These are phyloP conservation scores for Dryas octopetala DNA, from an alignment of 306 rosid species.

Conservation along the genomic window DNA sequence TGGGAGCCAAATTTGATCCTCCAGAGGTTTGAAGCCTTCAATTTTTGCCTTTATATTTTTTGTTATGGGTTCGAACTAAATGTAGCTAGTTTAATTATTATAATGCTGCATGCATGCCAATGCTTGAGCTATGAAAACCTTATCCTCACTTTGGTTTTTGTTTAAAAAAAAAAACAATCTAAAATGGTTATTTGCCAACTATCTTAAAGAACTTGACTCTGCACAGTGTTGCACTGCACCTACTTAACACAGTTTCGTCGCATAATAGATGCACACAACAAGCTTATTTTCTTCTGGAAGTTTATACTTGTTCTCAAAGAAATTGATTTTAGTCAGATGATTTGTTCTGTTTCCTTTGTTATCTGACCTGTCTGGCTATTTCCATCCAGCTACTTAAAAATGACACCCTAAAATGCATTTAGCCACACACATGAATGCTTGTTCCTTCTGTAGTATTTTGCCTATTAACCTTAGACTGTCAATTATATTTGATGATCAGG, in stretches of 20 bases:
- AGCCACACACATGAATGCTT: background rate
- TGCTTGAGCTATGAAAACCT: conserved; percentile 10
- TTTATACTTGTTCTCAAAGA: too few relatives aligned
- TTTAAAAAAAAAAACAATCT: too few relatives aligned
- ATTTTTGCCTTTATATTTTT: conserved; percentile 1
- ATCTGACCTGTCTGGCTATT: background rate
- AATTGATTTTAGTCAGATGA: too few relatives aligned
- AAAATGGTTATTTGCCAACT: background rate
- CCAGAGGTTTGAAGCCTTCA: conserved; percentile 66
- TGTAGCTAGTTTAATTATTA: background rate
- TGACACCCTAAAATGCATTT: background rate
- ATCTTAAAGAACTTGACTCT: background rate
- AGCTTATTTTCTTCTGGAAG: too few relatives aligned
- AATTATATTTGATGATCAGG: conserved; percentile 47
- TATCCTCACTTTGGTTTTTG: background rate
- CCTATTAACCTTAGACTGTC: conserved; percentile 3
- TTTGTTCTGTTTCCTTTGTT: background rate
- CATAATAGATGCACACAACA: background rate
- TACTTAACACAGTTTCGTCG: background rate
- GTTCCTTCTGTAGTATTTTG: background rate
- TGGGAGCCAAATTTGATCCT: conserved; percentile 94
- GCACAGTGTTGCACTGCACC: background rate
- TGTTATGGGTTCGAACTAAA: background rate
- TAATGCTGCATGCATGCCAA: conserved; percentile 10
- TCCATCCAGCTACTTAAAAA: background rate